Base-by-base conservation (phyloP, 148 eudicot genomes). In the Hydrangea macrophylla region DNA sequence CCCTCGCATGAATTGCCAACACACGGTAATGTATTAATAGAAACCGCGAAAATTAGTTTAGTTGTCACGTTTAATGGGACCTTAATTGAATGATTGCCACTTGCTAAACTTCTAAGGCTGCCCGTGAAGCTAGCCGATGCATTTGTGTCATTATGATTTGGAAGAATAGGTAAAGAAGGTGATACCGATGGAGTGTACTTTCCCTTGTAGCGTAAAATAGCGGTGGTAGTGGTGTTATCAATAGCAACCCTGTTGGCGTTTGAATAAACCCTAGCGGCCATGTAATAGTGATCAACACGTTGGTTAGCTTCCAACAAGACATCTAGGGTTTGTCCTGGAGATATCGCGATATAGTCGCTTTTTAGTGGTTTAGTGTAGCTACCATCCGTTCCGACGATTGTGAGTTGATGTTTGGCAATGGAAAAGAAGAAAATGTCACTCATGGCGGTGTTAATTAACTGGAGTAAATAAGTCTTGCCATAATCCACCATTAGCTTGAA, bases 271-370 rank as follows among this genome's bases (percentile, higher is more conserved):
- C 17, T 44, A 9, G 25, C 7, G 33, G 67, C 67, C 36, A 63
- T 63, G 67, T 63, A 44, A n/a, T 63, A 63, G 2, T 28, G 55
- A 27, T 9, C 36, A 0, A 2, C 24, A 17, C 24, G 24, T 18
- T 63, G 67, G 55, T 63, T 63, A 17, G 55, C 67, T 18, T 42
- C 7, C 27, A 63, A 13, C 13, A 63, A 44, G 55, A 50, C 67
- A 18, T 63, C 67, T 1, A 63, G 27, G 67, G 67, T 63, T 63
- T 63, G 67, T 26, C 67, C 67, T 8, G 67, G 67, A 11, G 67
- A 63, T 18, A 63, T 63, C 2, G 67, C 4, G 30, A 63, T 27
- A 23, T 63, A 63, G 6, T 42, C 51, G 15, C 24, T 8, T 63
- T 44, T 63, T 9, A 63, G 22, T 9, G 67, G 55, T 31, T 63